Percentiles rank a stretch among this genome's conserved stretches.
phyloP scores from a whole-genome alignment of 1,139 yeast genomes.

The Candida buenavistaensis region DNA sequence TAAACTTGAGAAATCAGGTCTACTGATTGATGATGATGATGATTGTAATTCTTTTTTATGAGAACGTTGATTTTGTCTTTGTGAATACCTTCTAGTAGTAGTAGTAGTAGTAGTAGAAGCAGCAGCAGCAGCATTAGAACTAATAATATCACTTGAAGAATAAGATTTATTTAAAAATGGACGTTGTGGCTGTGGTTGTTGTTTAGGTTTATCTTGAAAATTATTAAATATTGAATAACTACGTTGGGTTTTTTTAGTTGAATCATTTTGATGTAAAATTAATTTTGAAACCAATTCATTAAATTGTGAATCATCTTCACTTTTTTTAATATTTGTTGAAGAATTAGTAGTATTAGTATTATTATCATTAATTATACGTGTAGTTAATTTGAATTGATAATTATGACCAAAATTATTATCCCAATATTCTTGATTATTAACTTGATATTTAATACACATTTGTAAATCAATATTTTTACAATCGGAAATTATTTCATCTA shows the following conservation, averaged over 20 bases:
- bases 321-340: background rate
- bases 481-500: constrained; percentile 23
- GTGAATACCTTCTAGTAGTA: constrained; percentile 12
- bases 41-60: constrained; percentile 6
- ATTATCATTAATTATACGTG: too few relatives aligned
- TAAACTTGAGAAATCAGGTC: constrained; percentile 16
- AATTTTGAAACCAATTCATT: constrained; percentile 23
- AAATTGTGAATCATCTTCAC: constrained; percentile 20
- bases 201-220: constrained; percentile 9
- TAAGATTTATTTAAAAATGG: constrained; percentile 27
- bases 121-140: too few relatives aligned
- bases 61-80: constrained; percentile 10
- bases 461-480: constrained; percentile 17
- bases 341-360: too few relatives aligned
- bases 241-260: constrained; percentile 5
- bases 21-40: constrained; percentile 3
- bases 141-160: constrained; percentile 24
- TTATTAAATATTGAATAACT: constrained; percentile 12
- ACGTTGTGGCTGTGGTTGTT: constrained; percentile 13
- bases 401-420: constrained; percentile 34
- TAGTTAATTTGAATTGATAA: constrained; percentile 25
- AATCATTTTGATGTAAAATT: constrained; percentile 11
- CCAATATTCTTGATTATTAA: constrained; percentile 28
- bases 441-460: constrained; percentile 28
- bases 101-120: too few relatives aligned